Evolutionary conservation across 495 filamentous ascomycete genomes (phyloP).

Genomic region (Apiosordaria backusii): DNA sequence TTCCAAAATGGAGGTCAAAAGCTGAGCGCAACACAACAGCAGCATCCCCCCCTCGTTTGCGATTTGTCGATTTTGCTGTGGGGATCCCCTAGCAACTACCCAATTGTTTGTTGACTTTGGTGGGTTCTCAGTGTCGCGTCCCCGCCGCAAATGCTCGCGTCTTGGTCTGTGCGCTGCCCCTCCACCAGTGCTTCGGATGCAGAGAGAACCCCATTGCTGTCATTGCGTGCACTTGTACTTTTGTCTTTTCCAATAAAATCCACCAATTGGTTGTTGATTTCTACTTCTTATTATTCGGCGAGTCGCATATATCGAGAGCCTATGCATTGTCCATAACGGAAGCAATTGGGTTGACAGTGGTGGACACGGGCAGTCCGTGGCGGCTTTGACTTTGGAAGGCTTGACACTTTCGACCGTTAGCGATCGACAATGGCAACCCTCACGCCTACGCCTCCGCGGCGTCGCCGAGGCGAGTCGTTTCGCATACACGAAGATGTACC

Average conservation of each 20-base stretch:
- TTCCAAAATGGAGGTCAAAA: background rate
- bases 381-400: background rate
- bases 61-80: conserved; percentile 19
- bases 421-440: conserved; percentile 25
- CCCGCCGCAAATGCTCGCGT: conserved; percentile 21
- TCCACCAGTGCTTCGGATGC: conserved; percentile 12
- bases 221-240: background rate
- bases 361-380: background rate
- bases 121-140: conserved; percentile 16
- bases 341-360: background rate
- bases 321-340: background rate
- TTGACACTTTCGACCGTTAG: conserved; percentile 8
- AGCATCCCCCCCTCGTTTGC: conserved; percentile 11
- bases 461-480: conserved; percentile 32
- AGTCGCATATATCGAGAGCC: background rate
- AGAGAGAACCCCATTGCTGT: no score
- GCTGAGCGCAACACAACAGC: background rate
- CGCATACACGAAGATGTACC: conserved; percentile 41
- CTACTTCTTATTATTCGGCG: background rate
- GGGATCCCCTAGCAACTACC: conserved; percentile 41
- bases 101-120: conserved; percentile 42
- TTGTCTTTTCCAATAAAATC: background rate
- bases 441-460: conserved; percentile 12
- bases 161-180: conserved; percentile 25
- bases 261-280: conserved; percentile 11